phyloP scores from a whole-genome alignment of 2,329 filamentous ascomycete species.

The Diaporthe batatas region DNA sequence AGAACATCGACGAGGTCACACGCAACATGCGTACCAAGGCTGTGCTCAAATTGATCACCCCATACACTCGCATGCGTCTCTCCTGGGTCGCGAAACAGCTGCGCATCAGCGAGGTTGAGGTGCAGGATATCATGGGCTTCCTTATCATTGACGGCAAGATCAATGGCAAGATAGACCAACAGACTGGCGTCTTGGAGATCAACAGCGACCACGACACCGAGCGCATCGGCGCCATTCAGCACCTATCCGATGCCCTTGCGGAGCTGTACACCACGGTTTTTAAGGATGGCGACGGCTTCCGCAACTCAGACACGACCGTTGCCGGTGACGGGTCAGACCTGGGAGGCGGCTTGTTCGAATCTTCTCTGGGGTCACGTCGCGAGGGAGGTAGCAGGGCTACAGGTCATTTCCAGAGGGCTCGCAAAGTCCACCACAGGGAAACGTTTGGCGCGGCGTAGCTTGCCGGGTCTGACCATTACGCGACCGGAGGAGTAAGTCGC shows the following conservation, averaged over 20 bases:
- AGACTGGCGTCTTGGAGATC: slow-evolving; percentile 85
- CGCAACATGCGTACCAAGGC: slow-evolving; percentile 98
- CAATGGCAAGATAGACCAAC: slow-evolving; percentile 89
- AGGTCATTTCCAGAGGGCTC: background rate
- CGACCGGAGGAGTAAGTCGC: background rate
- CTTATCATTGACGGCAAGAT: slow-evolving; percentile 93
- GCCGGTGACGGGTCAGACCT: slow-evolving; percentile 42
- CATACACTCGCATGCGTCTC: slow-evolving; percentile 92
- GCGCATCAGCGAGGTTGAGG: slow-evolving; percentile 86
- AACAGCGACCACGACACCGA: slow-evolving; percentile 79
- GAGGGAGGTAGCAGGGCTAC: slow-evolving; percentile 7
- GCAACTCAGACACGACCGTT: slow-evolving; percentile 46
- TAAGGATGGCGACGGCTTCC: slow-evolving; percentile 81
- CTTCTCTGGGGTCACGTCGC: background rate
- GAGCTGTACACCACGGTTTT: slow-evolving; percentile 80
- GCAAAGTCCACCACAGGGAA: slow-evolving; percentile 24
- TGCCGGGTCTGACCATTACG: background rate
- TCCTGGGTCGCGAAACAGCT: slow-evolving; percentile 90
- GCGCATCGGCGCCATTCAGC: slow-evolving; percentile 78
- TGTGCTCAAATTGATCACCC: slow-evolving; percentile 90
- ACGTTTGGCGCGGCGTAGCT: slow-evolving; percentile 11
- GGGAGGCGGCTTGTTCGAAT: slow-evolving; percentile 33
- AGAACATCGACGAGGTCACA: slow-evolving; percentile 99
- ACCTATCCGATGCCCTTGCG: slow-evolving; percentile 79
- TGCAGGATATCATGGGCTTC: slow-evolving; percentile 95